phyloP scores from a whole-genome alignment of 306 rosid species.

The Sesbania bispinosa region DNA sequence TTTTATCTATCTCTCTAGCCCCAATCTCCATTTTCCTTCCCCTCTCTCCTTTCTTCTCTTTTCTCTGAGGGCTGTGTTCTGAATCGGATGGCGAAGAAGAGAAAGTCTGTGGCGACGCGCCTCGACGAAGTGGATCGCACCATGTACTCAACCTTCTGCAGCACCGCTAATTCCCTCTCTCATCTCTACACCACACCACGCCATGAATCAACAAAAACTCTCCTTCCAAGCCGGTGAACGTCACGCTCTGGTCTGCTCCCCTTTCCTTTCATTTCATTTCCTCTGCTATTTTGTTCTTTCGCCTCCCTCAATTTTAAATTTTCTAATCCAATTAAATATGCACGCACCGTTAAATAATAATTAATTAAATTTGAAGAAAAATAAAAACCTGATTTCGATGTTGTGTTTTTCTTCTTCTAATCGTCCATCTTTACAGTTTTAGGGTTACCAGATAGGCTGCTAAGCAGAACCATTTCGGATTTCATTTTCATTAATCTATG shows the following conservation, averaged over 20 bases:
- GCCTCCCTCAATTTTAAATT: not conserved
- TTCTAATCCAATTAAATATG: not conserved
- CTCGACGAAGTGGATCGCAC: conserved; percentile 96
- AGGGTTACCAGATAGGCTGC: not conserved
- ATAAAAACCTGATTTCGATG: not conserved
- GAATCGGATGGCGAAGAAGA: conserved; percentile 38
- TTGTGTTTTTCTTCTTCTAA: not conserved
- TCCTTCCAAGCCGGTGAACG: conserved; percentile 99
- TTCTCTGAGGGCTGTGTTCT: not conserved
- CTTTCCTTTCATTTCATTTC: not conserved
- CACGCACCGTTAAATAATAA: not conserved
- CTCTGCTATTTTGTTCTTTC: not conserved
- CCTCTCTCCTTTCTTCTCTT: too few species aligned
- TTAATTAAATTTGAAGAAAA: not conserved
- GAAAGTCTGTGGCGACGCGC: conserved; percentile 66
- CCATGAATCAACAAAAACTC: conserved; percentile 82
- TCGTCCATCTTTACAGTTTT: not conserved
- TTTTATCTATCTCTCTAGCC: not conserved
- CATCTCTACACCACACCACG: conserved; percentile 89
- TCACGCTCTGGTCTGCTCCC: conserved; percentile 57
- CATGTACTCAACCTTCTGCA: conserved; percentile 90
- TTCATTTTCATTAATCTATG: not conserved
- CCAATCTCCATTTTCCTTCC: not conserved
- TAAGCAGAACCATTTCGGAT: not conserved
- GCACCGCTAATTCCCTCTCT: conserved; percentile 94